A percentile compares a stretch with the other conserved stretches of the same genome.
These are phyloP conservation scores for Castanea sativa DNA, from an alignment of 306 rosid species.

Conservation along the genomic window DNA sequence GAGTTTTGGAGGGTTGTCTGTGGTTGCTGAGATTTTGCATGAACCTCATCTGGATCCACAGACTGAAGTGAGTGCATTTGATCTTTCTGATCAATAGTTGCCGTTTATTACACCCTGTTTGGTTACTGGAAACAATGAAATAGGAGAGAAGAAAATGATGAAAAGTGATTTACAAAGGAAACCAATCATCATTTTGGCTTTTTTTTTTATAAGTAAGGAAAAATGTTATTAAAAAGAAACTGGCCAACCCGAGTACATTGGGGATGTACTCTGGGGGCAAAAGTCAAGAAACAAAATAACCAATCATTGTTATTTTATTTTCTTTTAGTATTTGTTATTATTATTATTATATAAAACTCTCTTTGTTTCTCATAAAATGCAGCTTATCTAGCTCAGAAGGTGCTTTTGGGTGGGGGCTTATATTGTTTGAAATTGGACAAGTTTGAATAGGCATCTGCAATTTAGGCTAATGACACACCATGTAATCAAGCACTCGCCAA, in stretches of 20 bases:
- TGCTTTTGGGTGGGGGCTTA: neutral
- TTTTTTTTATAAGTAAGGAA: no score
- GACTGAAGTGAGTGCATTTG: conserved; percentile 48
- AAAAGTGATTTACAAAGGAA: conserved; percentile 5
- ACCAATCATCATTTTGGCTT: neutral
- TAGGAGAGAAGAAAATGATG: neutral
- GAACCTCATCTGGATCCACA: conserved; percentile 61
- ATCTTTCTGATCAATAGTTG: neutral
- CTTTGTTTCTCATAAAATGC: neutral
- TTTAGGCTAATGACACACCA: neutral
- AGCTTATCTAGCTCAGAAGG: neutral
- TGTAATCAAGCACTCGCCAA: neutral
- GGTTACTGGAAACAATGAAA: neutral
- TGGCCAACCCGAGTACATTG: no score
- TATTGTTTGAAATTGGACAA: neutral
- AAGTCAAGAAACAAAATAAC: no score
- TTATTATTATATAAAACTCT: neutral
- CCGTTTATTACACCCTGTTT: neutral
- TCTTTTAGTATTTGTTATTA: neutral
- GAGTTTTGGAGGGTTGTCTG: conserved; percentile 79
- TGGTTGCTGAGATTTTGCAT: conserved; percentile 42
- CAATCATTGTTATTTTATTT: neutral
- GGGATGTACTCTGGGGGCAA: no score
- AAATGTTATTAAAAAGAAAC: no score
- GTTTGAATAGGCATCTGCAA: neutral